Base-by-base conservation (phyloP, 495 filamentous ascomycete genomes). In the Aspergillus bridgeri region DNA sequence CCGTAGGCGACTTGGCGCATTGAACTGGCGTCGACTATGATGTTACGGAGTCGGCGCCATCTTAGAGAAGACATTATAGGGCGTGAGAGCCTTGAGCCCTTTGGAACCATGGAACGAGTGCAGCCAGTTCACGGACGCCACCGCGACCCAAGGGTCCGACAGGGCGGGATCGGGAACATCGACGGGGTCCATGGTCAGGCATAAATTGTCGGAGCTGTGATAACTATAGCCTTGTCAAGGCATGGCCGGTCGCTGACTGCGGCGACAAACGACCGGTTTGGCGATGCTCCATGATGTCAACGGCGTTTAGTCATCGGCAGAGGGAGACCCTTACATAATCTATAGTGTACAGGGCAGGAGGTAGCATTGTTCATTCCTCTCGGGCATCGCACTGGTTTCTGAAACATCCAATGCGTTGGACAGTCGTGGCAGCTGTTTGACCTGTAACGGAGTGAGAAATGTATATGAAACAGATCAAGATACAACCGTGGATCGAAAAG, bases 281-380 rank as follows among this genome's bases (percentile, higher is more conserved):
- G 17, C 17, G 20, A 51, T 51, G 48, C 48, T 9, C 17, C 17
- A 51, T 51, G 48, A 51, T 51, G 48, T 51, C 48, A 51, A 29
- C 21, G 21, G 23, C n/a, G 47, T 24, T 24, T 24, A 22, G 22
- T 18, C 23, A 27, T 17, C 18, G 23, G 21, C 2, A 15, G 23
- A n/a, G 5, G n/a, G 21, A 7, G 25, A 27, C n/a, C n/a, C n/a
- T n/a, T n/a, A n/a, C n/a, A n/a, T n/a, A n/a, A n/a, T n/a, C n/a
- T n/a, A n/a, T n/a, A n/a, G n/a, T n/a, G n/a, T n/a, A n/a, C n/a
- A n/a, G n/a, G n/a, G n/a, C n/a, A n/a, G n/a, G n/a, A n/a, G n/a
- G n/a, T n/a, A n/a, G n/a, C n/a, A n/a, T n/a, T n/a, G n/a, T n/a
- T n/a, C n/a, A n/a, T n/a, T n/a, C n/a, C n/a, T n/a, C n/a, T n/a